Base-by-base conservation (phyloP, 768 basidiomycete species). In the Pilatotrama ljubarskyi region DNA sequence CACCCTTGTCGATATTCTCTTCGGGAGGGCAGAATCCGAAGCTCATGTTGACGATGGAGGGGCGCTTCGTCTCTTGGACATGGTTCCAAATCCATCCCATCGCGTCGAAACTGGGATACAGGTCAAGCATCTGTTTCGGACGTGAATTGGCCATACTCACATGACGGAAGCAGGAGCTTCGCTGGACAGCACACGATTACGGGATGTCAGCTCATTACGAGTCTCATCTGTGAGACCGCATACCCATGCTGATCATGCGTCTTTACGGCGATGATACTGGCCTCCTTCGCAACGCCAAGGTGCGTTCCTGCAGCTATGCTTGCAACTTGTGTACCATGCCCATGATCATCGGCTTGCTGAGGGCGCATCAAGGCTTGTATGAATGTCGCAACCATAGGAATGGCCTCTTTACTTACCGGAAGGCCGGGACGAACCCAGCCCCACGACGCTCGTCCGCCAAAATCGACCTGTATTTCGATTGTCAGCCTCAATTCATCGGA, bases 241-340 rank as follows among this genome's bases (percentile, higher is more conserved):
- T n/a, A 56, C 42, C 66, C 66, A 3, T 29, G 18, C 48, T 61
- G 59, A 46, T 22, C 17, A 22, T 67, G 68, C 9, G 69, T 68
- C 51, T 69, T 70, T 24, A 70, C 65, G 1, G 66, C 66, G 53
- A 69, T 48, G 46, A 69, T 25, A n/a, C 49, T 58, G 5, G 66
- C 62, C n/a, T 29, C 26, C 15, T 66, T 69, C 1, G 68, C 69
- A 9, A 67, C 58, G 35, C 69, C 69, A n/a, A 17, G 36, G 8
- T 15, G 35, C 9, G n/a, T 50, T 17, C 49, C 32, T 1, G 29
- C 49, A 18, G 32, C 32, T 15, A 32, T 10, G 29, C 29, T 32
- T 32, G 29, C 29, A 4, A 32, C 29, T 32, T 32, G 29, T 10
- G 29, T 32, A 10, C 29, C 29, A 10, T 32, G 29, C 29, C 29